Percentiles rank a stretch among this genome's conserved stretches.
These are phyloP conservation scores for Schizosaccharomyces lindneri DNA, from an alignment of 805 yeast species.

Conservation along the genomic window DNA sequence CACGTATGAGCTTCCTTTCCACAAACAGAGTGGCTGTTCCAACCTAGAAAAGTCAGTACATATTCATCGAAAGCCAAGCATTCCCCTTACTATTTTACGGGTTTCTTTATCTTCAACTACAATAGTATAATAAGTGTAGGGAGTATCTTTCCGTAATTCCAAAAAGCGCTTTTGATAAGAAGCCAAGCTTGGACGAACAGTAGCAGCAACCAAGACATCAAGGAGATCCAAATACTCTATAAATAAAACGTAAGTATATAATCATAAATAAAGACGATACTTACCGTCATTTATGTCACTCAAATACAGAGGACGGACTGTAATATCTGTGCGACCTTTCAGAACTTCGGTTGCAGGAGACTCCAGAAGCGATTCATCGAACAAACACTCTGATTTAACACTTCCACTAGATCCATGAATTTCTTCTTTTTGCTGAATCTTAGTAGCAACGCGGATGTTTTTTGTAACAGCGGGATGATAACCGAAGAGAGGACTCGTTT, in stretches of 20 bases:
- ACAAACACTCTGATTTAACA: too few relatives aligned
- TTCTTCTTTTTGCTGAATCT: not conserved
- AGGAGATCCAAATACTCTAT: constrained; percentile 1
- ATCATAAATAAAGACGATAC: not conserved
- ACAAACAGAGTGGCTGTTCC: not conserved
- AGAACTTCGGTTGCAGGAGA: too few relatives aligned
- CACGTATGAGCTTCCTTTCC: not conserved
- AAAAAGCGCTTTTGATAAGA: not conserved
- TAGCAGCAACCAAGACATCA: not conserved
- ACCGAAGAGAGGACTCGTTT: constrained; percentile 13
- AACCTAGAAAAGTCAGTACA: not conserved
- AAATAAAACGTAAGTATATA: not conserved
- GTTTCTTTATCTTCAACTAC: not conserved
- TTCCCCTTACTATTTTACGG: not conserved
- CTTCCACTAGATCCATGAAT: too few relatives aligned
- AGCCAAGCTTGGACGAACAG: not conserved
- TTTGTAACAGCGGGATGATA: not conserved
- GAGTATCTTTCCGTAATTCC: not conserved
- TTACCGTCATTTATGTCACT: not conserved
- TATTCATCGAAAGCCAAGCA: not conserved
- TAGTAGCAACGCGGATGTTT: not conserved
- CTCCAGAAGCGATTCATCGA: too few relatives aligned
- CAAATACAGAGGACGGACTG: not conserved
- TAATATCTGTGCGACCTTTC: too few relatives aligned
- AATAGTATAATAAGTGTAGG: not conserved